A percentile compares a stretch with the other conserved stretches of the same genome.
phyloP scores from a whole-genome alignment of 2,329 filamentous ascomycete genomes.

The Penicillium decumbens region DNA sequence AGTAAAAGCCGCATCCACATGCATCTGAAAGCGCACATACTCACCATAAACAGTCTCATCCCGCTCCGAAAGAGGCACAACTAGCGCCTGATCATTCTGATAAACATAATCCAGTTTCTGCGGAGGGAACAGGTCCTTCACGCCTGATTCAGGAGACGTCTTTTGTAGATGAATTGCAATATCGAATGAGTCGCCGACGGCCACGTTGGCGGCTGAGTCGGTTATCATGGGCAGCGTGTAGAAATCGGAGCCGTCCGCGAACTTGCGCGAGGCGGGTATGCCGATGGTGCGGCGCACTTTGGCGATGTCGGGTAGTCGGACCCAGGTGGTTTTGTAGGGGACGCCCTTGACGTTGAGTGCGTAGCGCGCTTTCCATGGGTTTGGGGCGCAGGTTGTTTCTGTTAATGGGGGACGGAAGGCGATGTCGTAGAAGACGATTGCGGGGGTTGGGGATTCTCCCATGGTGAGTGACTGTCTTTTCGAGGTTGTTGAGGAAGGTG shows the following conservation, averaged over 20 bases:
- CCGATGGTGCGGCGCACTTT: conserved; percentile 47
- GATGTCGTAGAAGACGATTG: conserved; percentile 48
- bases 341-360: conserved; percentile 50
- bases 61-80: conserved; percentile 33
- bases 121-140: conserved; percentile 48
- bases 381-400: conserved; percentile 40
- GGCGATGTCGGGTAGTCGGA: conserved; percentile 51
- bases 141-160: conserved; percentile 45
- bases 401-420: conserved; percentile 33
- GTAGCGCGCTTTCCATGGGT: conserved; percentile 50
- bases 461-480: neutral
- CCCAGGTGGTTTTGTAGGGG: conserved; percentile 51
- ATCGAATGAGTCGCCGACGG: conserved; percentile 61
- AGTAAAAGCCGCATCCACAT: conserved; percentile 54
- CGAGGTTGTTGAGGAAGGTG: neutral
- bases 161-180: conserved; percentile 59
- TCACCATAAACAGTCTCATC: conserved; percentile 22
- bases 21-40: conserved; percentile 51
- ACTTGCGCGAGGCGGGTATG: conserved; percentile 50
- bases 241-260: conserved; percentile 55
- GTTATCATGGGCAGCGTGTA: conserved; percentile 57
- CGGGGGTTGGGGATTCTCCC: neutral
- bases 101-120: conserved; percentile 42
- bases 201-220: conserved; percentile 39
- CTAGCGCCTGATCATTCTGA: conserved; percentile 27